These are phyloP conservation scores for Physcomitrellopsis africana DNA, from an alignment of 225 moss, liverwort and hornwort species.

Conservation along the genomic window DNA sequence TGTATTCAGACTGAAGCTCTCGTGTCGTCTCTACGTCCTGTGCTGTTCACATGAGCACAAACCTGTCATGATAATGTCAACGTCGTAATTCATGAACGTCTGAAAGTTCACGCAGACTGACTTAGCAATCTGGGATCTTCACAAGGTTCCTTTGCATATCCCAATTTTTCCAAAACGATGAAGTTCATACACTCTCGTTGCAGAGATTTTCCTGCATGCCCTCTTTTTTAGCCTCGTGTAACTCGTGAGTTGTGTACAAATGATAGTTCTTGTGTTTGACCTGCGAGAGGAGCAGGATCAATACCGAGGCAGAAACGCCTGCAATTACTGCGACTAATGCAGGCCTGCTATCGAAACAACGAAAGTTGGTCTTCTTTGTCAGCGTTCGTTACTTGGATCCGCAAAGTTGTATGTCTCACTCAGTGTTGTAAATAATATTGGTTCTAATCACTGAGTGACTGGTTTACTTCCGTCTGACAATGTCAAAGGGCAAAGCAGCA, in stretches of 20 bases:
- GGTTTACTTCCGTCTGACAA: slow-evolving; percentile 7
- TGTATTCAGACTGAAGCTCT: too few species aligned
- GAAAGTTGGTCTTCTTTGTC: background rate
- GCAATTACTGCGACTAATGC: slow-evolving; percentile 13
- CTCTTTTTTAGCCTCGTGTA: background rate
- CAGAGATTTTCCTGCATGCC: slow-evolving; percentile 11
- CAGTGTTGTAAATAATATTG: background rate
- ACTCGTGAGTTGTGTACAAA: background rate
- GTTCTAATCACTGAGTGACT: background rate
- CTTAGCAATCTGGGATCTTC: slow-evolving; percentile 7
- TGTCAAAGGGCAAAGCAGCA: slow-evolving; percentile 54
- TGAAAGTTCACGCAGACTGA: slow-evolving; percentile 11
- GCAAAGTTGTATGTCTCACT: background rate
- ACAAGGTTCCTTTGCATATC: background rate
- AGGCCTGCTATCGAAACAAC: background rate
- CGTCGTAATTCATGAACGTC: background rate
- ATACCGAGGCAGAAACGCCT: background rate
- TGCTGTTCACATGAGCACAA: slow-evolving; percentile 35
- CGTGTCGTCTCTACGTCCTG: background rate
- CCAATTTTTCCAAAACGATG: background rate
- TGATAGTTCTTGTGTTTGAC: background rate
- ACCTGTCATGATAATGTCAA: slow-evolving; percentile 45
- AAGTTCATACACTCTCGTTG: background rate
- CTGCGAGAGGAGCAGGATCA: background rate
- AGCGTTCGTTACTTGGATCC: slow-evolving; percentile 17